Conservation (phyloP, 495 filamentous ascomycete genomes). For the Ascodesmis nigricans region DNA sequence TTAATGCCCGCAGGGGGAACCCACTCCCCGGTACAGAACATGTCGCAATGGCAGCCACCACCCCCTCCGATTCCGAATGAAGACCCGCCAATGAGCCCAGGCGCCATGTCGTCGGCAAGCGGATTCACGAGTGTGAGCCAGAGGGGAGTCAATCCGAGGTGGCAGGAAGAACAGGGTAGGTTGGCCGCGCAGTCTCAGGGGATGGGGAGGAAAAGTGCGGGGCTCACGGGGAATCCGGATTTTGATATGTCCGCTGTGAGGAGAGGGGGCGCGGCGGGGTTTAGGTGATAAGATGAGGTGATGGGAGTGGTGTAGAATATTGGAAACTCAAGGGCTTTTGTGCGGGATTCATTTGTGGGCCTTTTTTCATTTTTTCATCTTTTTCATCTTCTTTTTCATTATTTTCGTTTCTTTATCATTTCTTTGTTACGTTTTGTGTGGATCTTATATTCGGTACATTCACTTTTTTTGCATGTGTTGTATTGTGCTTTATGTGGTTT, state of each 20-base stretch:
- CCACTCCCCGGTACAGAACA: slow-evolving; percentile 16
- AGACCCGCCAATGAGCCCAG: no score
- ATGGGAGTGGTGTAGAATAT: no score
- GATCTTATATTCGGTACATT: not conserved
- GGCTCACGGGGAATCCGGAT: slow-evolving; percentile 47
- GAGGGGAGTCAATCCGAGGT: slow-evolving; percentile 66
- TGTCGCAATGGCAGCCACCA: slow-evolving; percentile 19
- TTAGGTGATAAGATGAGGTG: no score
- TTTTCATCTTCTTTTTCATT: not conserved
- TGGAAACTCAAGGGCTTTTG: no score
- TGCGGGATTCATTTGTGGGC: not conserved
- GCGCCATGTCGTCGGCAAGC: slow-evolving; percentile 51
- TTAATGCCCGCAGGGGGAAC: slow-evolving; percentile 2
- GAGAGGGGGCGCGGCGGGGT: slow-evolving; percentile 9
- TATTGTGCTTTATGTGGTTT: no score
- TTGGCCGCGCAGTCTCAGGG: slow-evolving; percentile 22
- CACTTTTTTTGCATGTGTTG: not conserved
- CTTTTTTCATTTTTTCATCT: not conserved
- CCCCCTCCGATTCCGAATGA: slow-evolving; percentile 28
- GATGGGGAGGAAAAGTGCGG: slow-evolving; percentile 19
- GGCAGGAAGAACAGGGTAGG: slow-evolving; percentile 28
- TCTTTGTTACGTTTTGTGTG: not conserved
- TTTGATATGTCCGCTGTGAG: slow-evolving; percentile 35
- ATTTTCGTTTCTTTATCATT: not conserved
- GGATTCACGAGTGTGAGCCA: slow-evolving; percentile 73